phyloP scores from a whole-genome alignment of 2,329 filamentous ascomycete species.

The Neofusicoccum sp. region DNA sequence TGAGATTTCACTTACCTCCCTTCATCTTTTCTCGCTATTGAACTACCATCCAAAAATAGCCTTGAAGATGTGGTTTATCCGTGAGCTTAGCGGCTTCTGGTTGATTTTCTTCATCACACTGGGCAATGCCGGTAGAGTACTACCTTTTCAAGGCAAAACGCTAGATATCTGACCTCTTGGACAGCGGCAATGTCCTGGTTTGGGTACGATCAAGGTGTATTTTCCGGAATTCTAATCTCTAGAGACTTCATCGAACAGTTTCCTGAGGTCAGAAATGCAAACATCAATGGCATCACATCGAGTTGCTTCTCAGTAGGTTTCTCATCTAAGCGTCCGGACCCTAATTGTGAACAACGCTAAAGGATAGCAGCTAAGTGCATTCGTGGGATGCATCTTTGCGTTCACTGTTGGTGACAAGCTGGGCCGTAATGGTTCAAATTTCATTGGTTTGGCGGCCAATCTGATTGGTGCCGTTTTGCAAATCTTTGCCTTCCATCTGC shows the following conservation, averaged over 20 bases:
- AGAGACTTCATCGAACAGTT: too few species aligned
- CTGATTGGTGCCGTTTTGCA: constrained; percentile 17
- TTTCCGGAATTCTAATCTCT: too few species aligned
- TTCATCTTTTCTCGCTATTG: too few species aligned
- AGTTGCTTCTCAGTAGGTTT: too few species aligned
- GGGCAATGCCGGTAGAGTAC: neutral
- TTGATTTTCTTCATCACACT: neutral
- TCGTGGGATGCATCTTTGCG: constrained; percentile 20
- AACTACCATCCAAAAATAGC: too few species aligned
- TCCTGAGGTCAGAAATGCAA: too few species aligned
- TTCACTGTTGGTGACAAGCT: neutral
- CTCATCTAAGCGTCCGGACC: too few species aligned
- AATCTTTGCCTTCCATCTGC: too few species aligned
- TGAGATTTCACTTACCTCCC: too few species aligned
- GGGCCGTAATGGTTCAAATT: neutral
- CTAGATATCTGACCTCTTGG: neutral
- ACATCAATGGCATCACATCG: too few species aligned
- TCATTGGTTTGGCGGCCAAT: neutral
- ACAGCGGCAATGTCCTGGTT: neutral
- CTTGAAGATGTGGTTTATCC: neutral
- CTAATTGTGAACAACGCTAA: too few species aligned
- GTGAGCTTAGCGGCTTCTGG: neutral
- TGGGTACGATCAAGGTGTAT: too few species aligned
- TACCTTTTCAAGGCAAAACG: neutral
- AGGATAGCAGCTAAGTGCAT: neutral